phyloP scores from a whole-genome alignment of 73 alveolate species.

The Symbiodinium natans region DNA sequence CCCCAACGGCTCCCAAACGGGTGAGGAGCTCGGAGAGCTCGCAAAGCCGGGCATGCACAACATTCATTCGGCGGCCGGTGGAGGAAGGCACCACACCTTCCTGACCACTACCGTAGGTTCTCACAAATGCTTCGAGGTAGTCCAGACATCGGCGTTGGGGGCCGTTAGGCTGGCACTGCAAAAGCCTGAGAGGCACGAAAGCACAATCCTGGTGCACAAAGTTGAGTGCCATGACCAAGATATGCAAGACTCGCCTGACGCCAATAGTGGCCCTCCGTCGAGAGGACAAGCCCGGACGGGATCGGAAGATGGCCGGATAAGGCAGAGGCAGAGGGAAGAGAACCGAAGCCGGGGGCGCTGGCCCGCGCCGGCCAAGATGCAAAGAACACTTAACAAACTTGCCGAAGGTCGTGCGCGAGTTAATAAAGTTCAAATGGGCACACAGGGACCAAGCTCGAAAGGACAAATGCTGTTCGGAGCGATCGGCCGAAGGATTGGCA shows the following conservation, averaged over 20 bases:
- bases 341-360: background rate
- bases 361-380: background rate
- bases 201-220: background rate
- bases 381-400: background rate
- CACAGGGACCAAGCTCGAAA: background rate
- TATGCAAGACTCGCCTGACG: background rate
- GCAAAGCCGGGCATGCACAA: background rate
- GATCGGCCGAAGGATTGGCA: background rate
- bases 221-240: background rate
- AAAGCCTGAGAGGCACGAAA: background rate
- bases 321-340: constrained; percentile 15
- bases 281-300: background rate
- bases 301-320: background rate
- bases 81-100: background rate
- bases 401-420: background rate
- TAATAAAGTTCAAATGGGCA: background rate
- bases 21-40: background rate
- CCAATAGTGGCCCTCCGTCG: background rate
- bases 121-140: background rate
- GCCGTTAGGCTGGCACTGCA: background rate
- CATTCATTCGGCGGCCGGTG: background rate
- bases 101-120: background rate
- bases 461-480: background rate
- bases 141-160: background rate
- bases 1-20: background rate